Evolutionary conservation across 176 grass and related monocot species (phyloP).

Genomic region (Avena sativa): DNA sequence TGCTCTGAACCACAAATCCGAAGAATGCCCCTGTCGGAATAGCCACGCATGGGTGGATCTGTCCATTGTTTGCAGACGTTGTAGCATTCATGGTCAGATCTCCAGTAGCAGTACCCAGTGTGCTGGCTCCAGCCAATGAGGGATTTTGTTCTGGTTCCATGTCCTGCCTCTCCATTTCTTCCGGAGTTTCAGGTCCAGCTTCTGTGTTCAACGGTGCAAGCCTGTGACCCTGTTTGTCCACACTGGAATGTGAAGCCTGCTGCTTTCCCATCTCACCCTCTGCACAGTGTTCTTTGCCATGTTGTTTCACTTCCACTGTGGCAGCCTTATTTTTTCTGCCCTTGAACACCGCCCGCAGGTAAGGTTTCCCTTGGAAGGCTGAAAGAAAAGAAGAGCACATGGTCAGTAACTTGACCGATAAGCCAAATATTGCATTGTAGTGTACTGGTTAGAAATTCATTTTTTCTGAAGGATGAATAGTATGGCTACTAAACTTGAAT

Average conservation of each 20-base stretch:
- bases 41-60: not conserved
- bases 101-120: not conserved
- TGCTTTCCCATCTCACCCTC: conserved; percentile 34
- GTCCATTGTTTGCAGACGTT: not conserved
- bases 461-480: not conserved
- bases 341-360: conserved; percentile 61
- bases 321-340: conserved; percentile 3
- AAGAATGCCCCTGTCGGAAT: not conserved
- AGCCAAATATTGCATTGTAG: not conserved
- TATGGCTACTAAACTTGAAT: not conserved
- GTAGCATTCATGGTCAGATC: not conserved
- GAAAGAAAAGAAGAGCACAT: not conserved
- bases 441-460: not conserved
- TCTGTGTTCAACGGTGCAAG: not conserved
- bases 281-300: not conserved
- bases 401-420: not conserved
- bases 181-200: not conserved
- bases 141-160: not conserved
- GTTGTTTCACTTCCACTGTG: not conserved
- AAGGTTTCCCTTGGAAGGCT: conserved; percentile 48
- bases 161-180: not conserved
- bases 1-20: conserved; percentile 23
- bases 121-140: not conserved
- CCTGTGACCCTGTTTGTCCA: not conserved
- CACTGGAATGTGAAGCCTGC: not conserved